Percentiles rank a stretch among this genome's conserved stretches.
These are phyloP conservation scores for Miscanthus lutarioriparius DNA, from an alignment of 176 grass and related monocot species.

Conservation along the genomic window DNA sequence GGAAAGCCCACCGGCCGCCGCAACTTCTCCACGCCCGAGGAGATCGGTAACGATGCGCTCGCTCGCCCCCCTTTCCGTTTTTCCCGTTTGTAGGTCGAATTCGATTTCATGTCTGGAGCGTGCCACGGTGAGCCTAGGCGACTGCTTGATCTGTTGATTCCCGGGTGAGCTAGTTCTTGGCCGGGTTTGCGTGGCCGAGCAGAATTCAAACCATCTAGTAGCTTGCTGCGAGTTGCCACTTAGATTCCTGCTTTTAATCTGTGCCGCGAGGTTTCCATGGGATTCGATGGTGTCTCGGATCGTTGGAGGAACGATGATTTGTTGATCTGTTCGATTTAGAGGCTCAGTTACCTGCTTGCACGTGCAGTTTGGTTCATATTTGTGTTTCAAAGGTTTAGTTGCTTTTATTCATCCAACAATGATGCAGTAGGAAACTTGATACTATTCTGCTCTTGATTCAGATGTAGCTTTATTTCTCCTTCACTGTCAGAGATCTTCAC, in stretches of 20 bases:
- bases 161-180: not conserved
- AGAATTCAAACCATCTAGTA: not conserved
- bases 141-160: conserved; percentile 7
- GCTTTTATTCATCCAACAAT: not conserved
- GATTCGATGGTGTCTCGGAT: conserved; percentile 3
- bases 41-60: conserved; percentile 70
- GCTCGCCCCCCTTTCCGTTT: not conserved
- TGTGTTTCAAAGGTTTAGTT: not conserved
- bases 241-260: not conserved
- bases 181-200: not conserved
- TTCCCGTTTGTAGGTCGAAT: conserved; percentile 2
- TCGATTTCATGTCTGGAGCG: not conserved
- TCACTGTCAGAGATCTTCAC: conserved; percentile 70
- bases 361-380: not conserved
- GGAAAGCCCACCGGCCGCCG: conserved; percentile 94
- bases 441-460: not conserved
- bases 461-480: not conserved
- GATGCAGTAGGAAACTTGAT: conserved; percentile 1
- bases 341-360: not conserved
- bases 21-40: conserved; percentile 93
- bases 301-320: not conserved
- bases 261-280: not conserved
- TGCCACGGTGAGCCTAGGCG: not conserved
- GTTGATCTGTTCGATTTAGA: conserved; percentile 27
- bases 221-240: not conserved